Base-by-base conservation (phyloP, 306 rosid species). In the Vigna angularis region DNA sequence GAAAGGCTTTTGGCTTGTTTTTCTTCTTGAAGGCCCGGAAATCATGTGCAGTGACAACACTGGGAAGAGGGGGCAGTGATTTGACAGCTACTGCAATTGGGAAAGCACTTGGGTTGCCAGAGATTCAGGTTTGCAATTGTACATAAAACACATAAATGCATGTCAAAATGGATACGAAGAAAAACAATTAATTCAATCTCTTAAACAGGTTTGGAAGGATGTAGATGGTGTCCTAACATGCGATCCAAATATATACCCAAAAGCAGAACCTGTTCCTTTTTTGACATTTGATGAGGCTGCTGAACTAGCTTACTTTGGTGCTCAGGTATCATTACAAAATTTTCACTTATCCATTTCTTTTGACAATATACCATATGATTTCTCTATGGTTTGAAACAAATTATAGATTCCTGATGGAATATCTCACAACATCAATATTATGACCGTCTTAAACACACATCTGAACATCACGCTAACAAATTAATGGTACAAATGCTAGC, bases 31-130 rank as follows among this genome's bases (percentile, higher is more conserved):
- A 94, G 98, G 98, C 95, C n/a, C 90, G 91, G 88, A 92, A 88
- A 68, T 87, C 98, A 65, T 91, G 98, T 74, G 98, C 98, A 52
- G 98, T 95, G 73, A 95, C 98, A 45, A 95, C 98, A 50, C 80
- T 95, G 77, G 98, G 98, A 79, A 92, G 98, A 83, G 98, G 98
- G 65, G 98, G 98, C 44, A 95, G 98, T 72, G 98, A 95, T 84
- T 89, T 95, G 92, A 95, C 98, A 45, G 98, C 98, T 56, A 95
- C 98, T 79, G 84, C 98, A 72, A 89, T 95, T 74, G 98, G 98
- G 44, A 95, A 91, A 88, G 98, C 98, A 40, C 79, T 95, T 30
- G 93, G 96, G 36, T 88, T 95, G 86, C 97, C 93, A 50, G 98
- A 95, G 88, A 92, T 95, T 66, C 98, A 95, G 98, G 98, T 92